phyloP scores from a whole-genome alignment of 805 yeast species.

The Crinitomyces ghanaensis region DNA sequence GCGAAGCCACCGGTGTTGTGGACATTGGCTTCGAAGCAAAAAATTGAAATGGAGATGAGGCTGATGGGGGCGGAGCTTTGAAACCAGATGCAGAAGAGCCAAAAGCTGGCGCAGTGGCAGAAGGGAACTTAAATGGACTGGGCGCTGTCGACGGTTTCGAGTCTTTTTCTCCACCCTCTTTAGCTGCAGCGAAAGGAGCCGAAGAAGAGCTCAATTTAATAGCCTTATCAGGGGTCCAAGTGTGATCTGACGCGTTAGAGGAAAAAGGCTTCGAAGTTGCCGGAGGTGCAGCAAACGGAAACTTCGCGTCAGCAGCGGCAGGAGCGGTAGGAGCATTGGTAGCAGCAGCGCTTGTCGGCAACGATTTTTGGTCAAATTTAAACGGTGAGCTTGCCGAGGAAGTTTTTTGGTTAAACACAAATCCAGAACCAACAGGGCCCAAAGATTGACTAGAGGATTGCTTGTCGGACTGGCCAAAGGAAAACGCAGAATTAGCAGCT shows the following conservation, averaged over 20 bases:
- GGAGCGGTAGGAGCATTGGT: background rate
- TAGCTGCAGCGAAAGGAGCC: conserved; percentile 6
- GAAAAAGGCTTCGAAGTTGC: background rate
- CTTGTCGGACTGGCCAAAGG: conserved; percentile 14
- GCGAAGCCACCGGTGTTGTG: background rate
- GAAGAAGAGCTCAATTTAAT: conserved; percentile 20
- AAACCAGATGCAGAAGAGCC: conserved; percentile 1
- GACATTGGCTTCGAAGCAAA: background rate
- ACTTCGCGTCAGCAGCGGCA: conserved; percentile 12
- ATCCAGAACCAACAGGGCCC: too few relatives aligned
- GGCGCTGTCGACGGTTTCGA: conserved; percentile 18
- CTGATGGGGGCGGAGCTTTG: background rate
- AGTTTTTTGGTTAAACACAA: too few relatives aligned
- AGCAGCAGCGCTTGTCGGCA: background rate
- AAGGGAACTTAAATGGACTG: too few relatives aligned
- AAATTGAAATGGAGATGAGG: background rate
- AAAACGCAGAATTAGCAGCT: conserved; percentile 29
- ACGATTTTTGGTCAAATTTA: background rate
- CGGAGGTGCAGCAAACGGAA: conserved; percentile 18
- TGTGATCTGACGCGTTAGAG: too few relatives aligned
- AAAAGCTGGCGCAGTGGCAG: too few relatives aligned
- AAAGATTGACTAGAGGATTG: too few relatives aligned
- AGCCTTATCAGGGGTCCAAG: conserved; percentile 25
- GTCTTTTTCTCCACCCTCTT: conserved; percentile 7
- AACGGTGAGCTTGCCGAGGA: too few relatives aligned